phyloP scores from a whole-genome alignment of 441 rosid genomes.

The Adansonia rubrostipa region DNA sequence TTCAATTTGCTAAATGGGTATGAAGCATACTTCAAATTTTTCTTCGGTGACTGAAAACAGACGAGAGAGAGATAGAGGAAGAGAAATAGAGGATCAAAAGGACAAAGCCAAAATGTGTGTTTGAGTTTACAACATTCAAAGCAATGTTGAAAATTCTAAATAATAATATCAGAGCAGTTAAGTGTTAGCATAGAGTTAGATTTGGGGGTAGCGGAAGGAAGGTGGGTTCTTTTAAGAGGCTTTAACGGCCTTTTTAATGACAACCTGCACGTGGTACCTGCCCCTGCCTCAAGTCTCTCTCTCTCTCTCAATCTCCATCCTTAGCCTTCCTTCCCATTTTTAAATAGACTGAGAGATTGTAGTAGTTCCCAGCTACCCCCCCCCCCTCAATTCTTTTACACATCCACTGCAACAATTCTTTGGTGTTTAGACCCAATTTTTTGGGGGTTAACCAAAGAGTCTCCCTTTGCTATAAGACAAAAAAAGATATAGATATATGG shows the following conservation, averaged over 20 bases:
- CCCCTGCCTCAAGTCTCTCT: constrained; percentile 36
- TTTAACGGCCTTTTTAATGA: constrained; percentile 46
- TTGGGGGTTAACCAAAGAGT: background rate
- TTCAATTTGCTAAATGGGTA: constrained; percentile 27
- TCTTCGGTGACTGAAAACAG: background rate
- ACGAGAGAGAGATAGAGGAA: background rate
- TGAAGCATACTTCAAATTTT: constrained; percentile 22
- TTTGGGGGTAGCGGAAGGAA: constrained; percentile 47
- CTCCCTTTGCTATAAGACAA: background rate
- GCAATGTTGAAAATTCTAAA: background rate
- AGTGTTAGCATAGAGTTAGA: constrained; percentile 49
- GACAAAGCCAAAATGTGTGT: background rate
- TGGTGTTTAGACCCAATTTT: background rate
- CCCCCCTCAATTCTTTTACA: background rate
- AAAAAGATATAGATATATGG: background rate
- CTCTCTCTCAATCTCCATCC: background rate
- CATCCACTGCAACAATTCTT: background rate
- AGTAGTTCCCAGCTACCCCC: constrained; percentile 51
- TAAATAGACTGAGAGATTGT: background rate
- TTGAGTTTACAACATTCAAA: constrained; percentile 13
- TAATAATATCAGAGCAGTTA: constrained; percentile 16
- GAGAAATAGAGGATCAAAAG: background rate
- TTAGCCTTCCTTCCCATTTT: background rate
- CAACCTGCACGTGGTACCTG: constrained; percentile 68
- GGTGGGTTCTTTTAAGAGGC: constrained; percentile 24